phyloP scores from a whole-genome alignment of 495 filamentous ascomycete species.

The Viridothelium virens region DNA sequence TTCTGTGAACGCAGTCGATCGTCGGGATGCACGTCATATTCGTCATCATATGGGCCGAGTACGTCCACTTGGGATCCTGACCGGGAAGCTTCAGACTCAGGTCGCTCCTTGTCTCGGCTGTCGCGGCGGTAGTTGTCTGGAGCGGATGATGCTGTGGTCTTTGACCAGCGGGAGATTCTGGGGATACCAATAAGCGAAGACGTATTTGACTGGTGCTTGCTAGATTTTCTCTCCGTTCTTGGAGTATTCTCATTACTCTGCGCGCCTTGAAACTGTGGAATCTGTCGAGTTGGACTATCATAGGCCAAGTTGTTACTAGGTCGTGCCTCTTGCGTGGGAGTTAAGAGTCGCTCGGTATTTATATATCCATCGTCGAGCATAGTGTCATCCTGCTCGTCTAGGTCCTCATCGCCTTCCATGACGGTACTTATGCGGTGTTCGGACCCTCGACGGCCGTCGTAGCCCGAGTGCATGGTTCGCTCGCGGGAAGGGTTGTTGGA shows the following conservation, averaged over 20 bases:
- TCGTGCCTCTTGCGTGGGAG: slow-evolving; percentile 36
- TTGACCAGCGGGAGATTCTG: slow-evolving; percentile 94
- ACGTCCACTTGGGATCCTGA: slow-evolving; percentile 60
- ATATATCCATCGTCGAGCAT: slow-evolving; percentile 26
- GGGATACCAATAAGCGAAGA: slow-evolving; percentile 72
- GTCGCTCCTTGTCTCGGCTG: slow-evolving; percentile 43
- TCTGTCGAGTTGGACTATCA: slow-evolving; percentile 62
- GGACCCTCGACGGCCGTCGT: slow-evolving; percentile 55
- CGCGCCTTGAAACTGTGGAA: slow-evolving; percentile 40
- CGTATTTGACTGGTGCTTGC: slow-evolving; percentile 84
- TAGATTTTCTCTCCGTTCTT: slow-evolving; percentile 62
- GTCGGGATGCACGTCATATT: slow-evolving; percentile 56
- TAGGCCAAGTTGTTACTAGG: slow-evolving; percentile 50
- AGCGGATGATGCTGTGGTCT: slow-evolving; percentile 76
- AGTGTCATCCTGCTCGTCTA: slow-evolving; percentile 26
- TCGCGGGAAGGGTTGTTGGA: slow-evolving; percentile 59
- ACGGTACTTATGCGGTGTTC: slow-evolving; percentile 84
- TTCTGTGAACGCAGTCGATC: slow-evolving; percentile 62
- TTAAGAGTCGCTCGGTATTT: slow-evolving; percentile 35
- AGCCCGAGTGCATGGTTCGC: slow-evolving; percentile 47
- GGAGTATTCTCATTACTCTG: slow-evolving; percentile 72
- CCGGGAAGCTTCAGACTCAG: slow-evolving; percentile 48
- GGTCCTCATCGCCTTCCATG: slow-evolving; percentile 47
- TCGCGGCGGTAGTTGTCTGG: slow-evolving; percentile 41
- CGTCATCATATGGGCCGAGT: slow-evolving; percentile 47